Conservation (phyloP, 768 basidiomycete genomes). For the Filobasidium floriforme region DNA sequence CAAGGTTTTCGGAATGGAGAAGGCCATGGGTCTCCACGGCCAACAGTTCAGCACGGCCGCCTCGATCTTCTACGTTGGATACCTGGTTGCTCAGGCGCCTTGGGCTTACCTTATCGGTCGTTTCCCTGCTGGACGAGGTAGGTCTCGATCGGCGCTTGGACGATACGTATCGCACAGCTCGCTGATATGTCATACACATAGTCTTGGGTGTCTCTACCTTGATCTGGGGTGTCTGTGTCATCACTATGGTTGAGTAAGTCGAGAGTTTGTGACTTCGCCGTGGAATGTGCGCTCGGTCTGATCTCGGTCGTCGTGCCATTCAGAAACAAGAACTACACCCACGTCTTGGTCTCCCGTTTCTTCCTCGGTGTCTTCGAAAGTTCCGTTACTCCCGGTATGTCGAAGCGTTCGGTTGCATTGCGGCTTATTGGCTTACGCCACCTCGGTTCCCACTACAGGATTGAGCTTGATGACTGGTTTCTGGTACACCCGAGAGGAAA, state of each 20-base stretch:
- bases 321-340: constrained; percentile 34
- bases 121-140: constrained; percentile 39
- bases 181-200: no score
- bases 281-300: neutral
- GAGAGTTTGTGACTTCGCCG: neutral
- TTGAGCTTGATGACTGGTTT: constrained; percentile 44
- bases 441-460: constrained; percentile 16
- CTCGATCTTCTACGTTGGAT: constrained; percentile 32
- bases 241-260: constrained; percentile 5
- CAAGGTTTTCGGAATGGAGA: constrained; percentile 44
- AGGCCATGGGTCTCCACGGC: constrained; percentile 36
- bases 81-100: constrained; percentile 37
- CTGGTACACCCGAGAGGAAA: constrained; percentile 40
- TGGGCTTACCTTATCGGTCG: constrained; percentile 40
- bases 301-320: neutral
- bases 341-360: constrained; percentile 42
- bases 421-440: neutral
- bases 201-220: constrained; percentile 35
- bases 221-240: constrained; percentile 39
- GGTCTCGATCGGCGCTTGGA: constrained; percentile 14
- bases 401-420: neutral
- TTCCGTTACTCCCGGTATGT: constrained; percentile 36
- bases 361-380: constrained; percentile 44
- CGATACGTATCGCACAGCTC: no score
- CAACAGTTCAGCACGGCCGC: constrained; percentile 32